These are phyloP conservation scores for Psilocybe azurescens DNA, from an alignment of 768 basidiomycete genomes.

Conservation along the genomic window DNA sequence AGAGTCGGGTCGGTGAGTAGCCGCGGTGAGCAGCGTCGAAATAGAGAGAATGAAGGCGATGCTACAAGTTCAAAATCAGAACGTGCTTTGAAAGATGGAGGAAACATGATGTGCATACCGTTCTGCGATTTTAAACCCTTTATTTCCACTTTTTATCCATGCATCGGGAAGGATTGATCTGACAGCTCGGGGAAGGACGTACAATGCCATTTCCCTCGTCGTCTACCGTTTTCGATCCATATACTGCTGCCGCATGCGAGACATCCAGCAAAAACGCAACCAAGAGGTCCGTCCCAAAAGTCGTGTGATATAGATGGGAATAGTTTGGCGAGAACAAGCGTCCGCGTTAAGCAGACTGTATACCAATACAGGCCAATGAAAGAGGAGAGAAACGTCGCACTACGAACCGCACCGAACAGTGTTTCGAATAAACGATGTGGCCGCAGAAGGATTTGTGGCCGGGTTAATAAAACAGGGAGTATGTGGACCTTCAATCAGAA, in stretches of 20 bases:
- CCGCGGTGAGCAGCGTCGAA: conserved; percentile 67
- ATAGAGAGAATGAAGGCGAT: conserved; percentile 66
- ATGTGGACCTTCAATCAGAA: conserved; percentile 62
- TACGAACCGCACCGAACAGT: conserved; percentile 59
- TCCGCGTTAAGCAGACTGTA: conserved; percentile 70
- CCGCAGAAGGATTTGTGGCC: conserved; percentile 56
- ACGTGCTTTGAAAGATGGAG: background rate
- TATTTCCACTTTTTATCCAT: conserved; percentile 52
- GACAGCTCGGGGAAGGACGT: conserved; percentile 76
- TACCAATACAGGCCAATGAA: conserved; percentile 78
- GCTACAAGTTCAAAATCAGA: conserved; percentile 37
- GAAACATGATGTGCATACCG: conserved; percentile 44
- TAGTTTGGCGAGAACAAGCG: conserved; percentile 64
- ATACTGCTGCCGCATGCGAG: conserved; percentile 77
- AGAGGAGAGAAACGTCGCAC: conserved; percentile 72
- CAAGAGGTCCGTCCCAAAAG: conserved; percentile 80
- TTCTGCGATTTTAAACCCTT: conserved; percentile 51
- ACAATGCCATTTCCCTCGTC: conserved; percentile 84
- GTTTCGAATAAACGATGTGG: conserved; percentile 46
- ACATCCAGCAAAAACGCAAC: conserved; percentile 69
- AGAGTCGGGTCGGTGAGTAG: conserved; percentile 62
- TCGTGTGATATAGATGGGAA: conserved; percentile 76
- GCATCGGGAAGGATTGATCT: conserved; percentile 62
- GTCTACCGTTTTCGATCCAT: conserved; percentile 73
- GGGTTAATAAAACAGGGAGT: conserved; percentile 65